A percentile compares a stretch with the other conserved stretches of the same genome.
These are phyloP conservation scores for Ganoderma resinaceum DNA, from an alignment of 1,284 basidiomycete genomes.

Conservation along the genomic window DNA sequence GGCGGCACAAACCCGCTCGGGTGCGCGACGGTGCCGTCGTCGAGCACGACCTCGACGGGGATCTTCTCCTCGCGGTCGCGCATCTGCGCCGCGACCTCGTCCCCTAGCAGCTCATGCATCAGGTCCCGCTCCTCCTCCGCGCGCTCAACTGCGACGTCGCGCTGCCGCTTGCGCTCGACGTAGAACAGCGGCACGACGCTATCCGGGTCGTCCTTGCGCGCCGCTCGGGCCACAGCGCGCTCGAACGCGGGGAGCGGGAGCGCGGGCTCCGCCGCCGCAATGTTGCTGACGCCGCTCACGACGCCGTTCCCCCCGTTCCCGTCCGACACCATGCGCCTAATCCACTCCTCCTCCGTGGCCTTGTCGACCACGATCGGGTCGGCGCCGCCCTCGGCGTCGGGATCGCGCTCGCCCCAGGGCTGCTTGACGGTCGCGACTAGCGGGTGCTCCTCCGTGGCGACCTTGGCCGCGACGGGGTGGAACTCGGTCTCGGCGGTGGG, in stretches of 20 bases:
- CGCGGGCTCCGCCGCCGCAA: too few species aligned
- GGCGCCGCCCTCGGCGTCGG: slow-evolving; percentile 22
- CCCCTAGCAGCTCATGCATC: slow-evolving; percentile 44
- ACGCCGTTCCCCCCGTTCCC: slow-evolving; percentile 15
- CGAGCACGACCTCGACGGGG: slow-evolving; percentile 40
- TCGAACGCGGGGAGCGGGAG: too few species aligned
- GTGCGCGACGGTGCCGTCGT: slow-evolving; percentile 40
- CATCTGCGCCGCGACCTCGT: slow-evolving; percentile 42
- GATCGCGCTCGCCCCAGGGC: slow-evolving; percentile 34
- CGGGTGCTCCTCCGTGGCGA: slow-evolving; percentile 7
- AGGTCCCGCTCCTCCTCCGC: slow-evolving; percentile 43
- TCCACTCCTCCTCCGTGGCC: slow-evolving; percentile 29
- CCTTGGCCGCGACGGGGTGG: slow-evolving; percentile 38
- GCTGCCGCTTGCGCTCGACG: slow-evolving; percentile 43
- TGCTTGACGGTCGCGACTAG: slow-evolving; percentile 27
- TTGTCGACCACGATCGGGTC: slow-evolving; percentile 19
- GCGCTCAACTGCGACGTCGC: slow-evolving; percentile 40
- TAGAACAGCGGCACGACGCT: slow-evolving; percentile 42
- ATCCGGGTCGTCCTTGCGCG: slow-evolving; percentile 35
- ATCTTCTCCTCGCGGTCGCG: slow-evolving; percentile 42
- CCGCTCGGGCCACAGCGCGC: too few species aligned
- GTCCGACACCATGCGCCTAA: slow-evolving; percentile 23
- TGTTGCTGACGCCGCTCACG: slow-evolving; percentile 22
- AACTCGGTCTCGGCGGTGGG: slow-evolving; percentile 43
- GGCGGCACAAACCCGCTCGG: slow-evolving; percentile 44